These are phyloP conservation scores for Mollisia scopiformis DNA, from an alignment of 2,329 filamentous ascomycete species.

Conservation along the genomic window DNA sequence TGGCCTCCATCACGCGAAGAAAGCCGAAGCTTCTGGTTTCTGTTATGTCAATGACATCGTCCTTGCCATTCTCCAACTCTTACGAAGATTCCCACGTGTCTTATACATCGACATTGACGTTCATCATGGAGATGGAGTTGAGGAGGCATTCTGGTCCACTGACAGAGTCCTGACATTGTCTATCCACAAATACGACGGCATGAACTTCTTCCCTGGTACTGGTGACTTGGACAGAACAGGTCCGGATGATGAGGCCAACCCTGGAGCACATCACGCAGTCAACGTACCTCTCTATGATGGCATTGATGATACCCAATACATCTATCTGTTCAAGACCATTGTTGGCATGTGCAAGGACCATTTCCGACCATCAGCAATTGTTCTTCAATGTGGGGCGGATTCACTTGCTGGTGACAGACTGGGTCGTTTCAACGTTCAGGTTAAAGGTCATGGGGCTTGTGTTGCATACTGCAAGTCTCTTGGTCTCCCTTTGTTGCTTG, in stretches of 20 bases:
- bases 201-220: conserved; percentile 86
- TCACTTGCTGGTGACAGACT: conserved; percentile 91
- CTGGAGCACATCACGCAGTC: conserved; percentile 85
- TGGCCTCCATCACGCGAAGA: conserved; percentile 94
- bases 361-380: conserved; percentile 89
- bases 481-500: conserved; percentile 80
- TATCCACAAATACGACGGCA: conserved; percentile 93
- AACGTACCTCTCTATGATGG: conserved; percentile 91
- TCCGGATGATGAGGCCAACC: conserved; percentile 79
- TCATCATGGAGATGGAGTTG: conserved; percentile 88
- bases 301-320: conserved; percentile 89
- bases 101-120: conserved; percentile 96
- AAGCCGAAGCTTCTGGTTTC: conserved; percentile 90
- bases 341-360: conserved; percentile 77
- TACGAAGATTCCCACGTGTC: conserved; percentile 81
- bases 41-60: conserved; percentile 99
- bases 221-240: conserved; percentile 87
- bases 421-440: conserved; percentile 95
- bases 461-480: conserved; percentile 86
- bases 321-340: conserved; percentile 79
- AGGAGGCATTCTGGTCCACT: conserved; percentile 88
- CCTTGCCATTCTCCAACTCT: conserved; percentile 84
- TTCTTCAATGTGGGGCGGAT: conserved; percentile 94
- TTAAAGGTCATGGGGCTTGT: conserved; percentile 90
- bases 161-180: conserved; percentile 91